Evolutionary conservation across 1,284 basidiomycete species (phyloP).

Genomic region (Ganoderma lingzhi): DNA sequence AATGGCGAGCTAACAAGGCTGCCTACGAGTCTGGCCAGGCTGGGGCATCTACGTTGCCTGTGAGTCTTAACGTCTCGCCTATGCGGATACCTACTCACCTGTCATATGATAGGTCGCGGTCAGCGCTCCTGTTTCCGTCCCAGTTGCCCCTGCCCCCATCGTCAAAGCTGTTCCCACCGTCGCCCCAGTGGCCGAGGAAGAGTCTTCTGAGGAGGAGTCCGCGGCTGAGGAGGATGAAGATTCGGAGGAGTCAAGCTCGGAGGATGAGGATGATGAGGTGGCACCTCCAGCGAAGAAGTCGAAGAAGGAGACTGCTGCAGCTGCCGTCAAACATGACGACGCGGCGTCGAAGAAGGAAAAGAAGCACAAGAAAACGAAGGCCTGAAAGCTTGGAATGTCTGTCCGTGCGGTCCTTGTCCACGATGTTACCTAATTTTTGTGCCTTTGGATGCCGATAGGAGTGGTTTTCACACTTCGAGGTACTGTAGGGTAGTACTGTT

Average conservation of each 20-base stretch:
- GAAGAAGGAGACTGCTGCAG: constrained; percentile 30
- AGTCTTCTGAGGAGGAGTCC: constrained; percentile 4
- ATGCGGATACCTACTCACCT: not conserved
- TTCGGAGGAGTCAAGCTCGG: constrained; percentile 28
- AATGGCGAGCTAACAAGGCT: constrained; percentile 44
- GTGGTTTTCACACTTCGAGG: constrained; percentile 21
- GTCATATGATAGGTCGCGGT: not conserved
- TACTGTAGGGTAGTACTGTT: constrained; percentile 26
- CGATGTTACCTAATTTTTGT: constrained; percentile 13
- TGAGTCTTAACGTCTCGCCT: constrained; percentile 5
- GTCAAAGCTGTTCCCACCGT: constrained; percentile 22
- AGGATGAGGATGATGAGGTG: constrained; percentile 26
- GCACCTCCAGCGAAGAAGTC: constrained; percentile 34
- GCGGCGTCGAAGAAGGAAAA: constrained; percentile 36
- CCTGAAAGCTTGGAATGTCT: constrained; percentile 28
- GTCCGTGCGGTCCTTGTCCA: constrained; percentile 18
- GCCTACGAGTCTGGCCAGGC: constrained; percentile 39
- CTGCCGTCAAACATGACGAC: constrained; percentile 25
- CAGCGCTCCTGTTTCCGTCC: not conserved
- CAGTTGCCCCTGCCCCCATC: not conserved
- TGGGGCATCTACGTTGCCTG: constrained; percentile 24
- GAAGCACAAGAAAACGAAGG: constrained; percentile 42
- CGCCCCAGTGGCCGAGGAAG: constrained; percentile 30
- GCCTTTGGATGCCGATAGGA: constrained; percentile 2
- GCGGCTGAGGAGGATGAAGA: constrained; percentile 18